These are phyloP conservation scores for Punica granatum DNA, from an alignment of 345 rosid species.

Conservation along the genomic window DNA sequence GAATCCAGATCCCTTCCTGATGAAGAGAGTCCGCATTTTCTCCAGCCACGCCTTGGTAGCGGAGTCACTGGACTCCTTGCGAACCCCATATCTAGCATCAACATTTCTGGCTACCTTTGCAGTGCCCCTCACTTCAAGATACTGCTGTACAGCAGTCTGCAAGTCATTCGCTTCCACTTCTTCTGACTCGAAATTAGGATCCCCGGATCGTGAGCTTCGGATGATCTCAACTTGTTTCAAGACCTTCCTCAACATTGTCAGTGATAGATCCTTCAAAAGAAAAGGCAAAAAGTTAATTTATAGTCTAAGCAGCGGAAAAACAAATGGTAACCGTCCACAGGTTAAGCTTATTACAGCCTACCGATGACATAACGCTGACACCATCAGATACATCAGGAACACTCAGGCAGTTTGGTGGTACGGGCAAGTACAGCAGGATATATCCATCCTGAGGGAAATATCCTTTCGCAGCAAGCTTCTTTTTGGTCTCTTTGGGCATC, in stretches of 20 bases:
- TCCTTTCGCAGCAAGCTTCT: constrained; percentile 68
- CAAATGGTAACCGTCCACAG: not conserved
- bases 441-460: constrained; percentile 94
- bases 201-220: constrained; percentile 62
- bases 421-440: constrained; percentile 63
- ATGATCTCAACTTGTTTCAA: constrained; percentile 65
- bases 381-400: constrained; percentile 91
- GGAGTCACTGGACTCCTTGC: constrained; percentile 41
- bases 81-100: constrained; percentile 49
- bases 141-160: constrained; percentile 60
- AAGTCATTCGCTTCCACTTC: constrained; percentile 67
- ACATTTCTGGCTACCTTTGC: constrained; percentile 56
- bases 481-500: constrained; percentile 58
- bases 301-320: not conserved
- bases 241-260: constrained; percentile 68
- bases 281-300: constrained; percentile 9
- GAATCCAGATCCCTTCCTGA: constrained; percentile 89
- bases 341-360: constrained; percentile 25
- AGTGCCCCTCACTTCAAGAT: constrained; percentile 79
- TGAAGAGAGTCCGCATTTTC: constrained; percentile 79
- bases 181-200: constrained; percentile 80
- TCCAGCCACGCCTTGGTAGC: constrained; percentile 91
- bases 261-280: constrained; percentile 64
- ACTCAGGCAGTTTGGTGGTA: constrained; percentile 92
- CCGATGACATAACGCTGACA: constrained; percentile 71